Evolutionary conservation across 1,139 yeast genomes (phyloP), one percentile per base, ranked within the genome.

Genomic region (Meyerozyma sp.): DNA sequence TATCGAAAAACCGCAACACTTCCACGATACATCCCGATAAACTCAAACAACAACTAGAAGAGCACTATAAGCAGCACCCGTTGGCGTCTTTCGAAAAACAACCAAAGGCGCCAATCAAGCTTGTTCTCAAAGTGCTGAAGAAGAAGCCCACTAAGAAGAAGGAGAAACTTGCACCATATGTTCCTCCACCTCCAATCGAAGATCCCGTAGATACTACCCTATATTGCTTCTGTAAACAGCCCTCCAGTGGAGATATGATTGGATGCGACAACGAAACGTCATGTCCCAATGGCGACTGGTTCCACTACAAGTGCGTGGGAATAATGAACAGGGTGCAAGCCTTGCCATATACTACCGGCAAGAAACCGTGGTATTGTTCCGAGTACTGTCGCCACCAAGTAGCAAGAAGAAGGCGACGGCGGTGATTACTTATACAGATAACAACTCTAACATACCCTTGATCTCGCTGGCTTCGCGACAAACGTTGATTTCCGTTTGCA

Each of bases 381-480:
- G 66, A 62, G 3, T 44, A 47, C 5, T 73, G 78, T 49, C 56
- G 62, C 38, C 49, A 30, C 2, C 20, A 30, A 13, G 34, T 14
- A 13, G 20, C 9, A 13, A 50, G 42, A 1, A 62, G 50, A 7
- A 25, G 14, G 32, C 6, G 29, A 36, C 32, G 34, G 40, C 44
- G 11, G 11, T 11, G 13, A 5, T 7, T 27, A 27, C 7, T 49
- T 61, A 73, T 39, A 73, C 75, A 43, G 79, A 80, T 54, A 91
- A 73, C 52, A 93, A 66, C 63, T 89, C 94, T 55, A 93, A 73
- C 98, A 93, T 93, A 47, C 98, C 98, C 55, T 86, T 89, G 41
- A 93, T 82, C 59, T 82, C 85, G 62, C 84, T 85, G 8, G 98
- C 96, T 60, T 91, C 96, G 58, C 82, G 81, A 40, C 96, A 88